Evolutionary conservation across 768 basidiomycete species (phyloP), one percentile per base, ranked within the genome.

Genomic region (Pulveroboletus frians): DNA sequence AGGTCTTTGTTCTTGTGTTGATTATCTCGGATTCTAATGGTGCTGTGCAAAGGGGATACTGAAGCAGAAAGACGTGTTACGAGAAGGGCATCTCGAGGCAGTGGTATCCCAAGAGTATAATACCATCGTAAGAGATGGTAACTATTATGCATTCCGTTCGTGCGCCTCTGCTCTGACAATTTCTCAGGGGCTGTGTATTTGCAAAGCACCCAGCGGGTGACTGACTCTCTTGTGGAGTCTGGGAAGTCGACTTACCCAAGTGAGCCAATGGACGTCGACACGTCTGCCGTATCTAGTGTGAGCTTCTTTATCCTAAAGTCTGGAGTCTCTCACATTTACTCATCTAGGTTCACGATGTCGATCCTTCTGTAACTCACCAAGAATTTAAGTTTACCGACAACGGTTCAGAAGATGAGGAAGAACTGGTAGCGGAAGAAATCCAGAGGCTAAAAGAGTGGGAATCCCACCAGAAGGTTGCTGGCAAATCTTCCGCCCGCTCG

Each of bases 371-470:
- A 37, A 7, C 37, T 37, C 37, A 26, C 4, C 23, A 26, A n/a
- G n/a, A n/a, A n/a, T n/a, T n/a, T 5, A 6, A 26, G 6, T 26
- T 26, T 6, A 26, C 23, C 5, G 23, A 26, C 1, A 26, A 6
- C 6, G 6, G 23, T 26, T 4, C 23, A 26, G 23, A 2, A 6
- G 23, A 26, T 6, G 23, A 4, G 23, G 23, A 26, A 26, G 23
- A 26, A 2, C 23, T 26, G 23, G 6, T 26, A 6, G 8, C 23
- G 3, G 59, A 67, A 8, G 58, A 57, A 27, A 64, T 50, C 31
- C 50, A 40, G 1, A 46, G 31, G 13, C 54, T 62, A 27, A 57
- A 55, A 43, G 57, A 54, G 47, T 50, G 20, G 38, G 6, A 35
- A 4, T 8, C 21, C 6, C 39, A 49, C 20, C 43, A 54, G 35